Evolutionary conservation across 106 monocot species (phyloP), one percentile per base, ranked within the genome.

Genomic region (Hemerocallis citrina): DNA sequence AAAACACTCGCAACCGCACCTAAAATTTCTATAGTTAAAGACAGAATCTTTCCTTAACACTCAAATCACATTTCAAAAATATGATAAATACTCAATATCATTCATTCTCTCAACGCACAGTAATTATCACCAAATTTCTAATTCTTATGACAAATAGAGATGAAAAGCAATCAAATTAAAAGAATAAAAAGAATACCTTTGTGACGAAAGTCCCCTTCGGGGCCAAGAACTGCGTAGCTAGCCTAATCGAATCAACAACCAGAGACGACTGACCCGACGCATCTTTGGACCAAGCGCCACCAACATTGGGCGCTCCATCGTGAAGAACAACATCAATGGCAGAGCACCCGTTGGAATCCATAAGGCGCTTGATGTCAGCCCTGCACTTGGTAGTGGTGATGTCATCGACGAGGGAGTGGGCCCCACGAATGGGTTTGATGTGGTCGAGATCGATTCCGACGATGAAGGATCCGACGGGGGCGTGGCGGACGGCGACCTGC

Each of bases 291-390:
- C 95, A 96, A 3, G 80, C 78, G 0, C 86, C 95, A 10, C 95
- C 95, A 7, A 96, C 78, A 29, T 96, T 91, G 10, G 95, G 95
- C 7, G 95, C 86, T 0, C 95, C 95, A 31, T 96, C 95, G 52
- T 96, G 90, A 21, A 96, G 63, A 8, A 96, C 84, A 4, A 74
- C 40, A 61, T 90, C 89, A 42, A 96, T 90, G 2, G 84, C 84
- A 6, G 68, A 4, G 12, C 51, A 51, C 1, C 86, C 86, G 30
- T 86, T 77, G 23, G 57, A 16, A 15, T 79, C 74, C 90, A 96
- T 86, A 4, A 87, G 58, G 40, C 79, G 52, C 77, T 70, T 78
- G 65, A 96, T 67, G 15, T 70, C 59, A 10, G 77, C 59, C 39
- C 90, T 66, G 69, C 95, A 96, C 2, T 57, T 63, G 1, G 68